A percentile compares a stretch with the other conserved stretches of the same genome.
phyloP scores from a whole-genome alignment of 164 flowering plant genomes.

The Vitis cinerea region DNA sequence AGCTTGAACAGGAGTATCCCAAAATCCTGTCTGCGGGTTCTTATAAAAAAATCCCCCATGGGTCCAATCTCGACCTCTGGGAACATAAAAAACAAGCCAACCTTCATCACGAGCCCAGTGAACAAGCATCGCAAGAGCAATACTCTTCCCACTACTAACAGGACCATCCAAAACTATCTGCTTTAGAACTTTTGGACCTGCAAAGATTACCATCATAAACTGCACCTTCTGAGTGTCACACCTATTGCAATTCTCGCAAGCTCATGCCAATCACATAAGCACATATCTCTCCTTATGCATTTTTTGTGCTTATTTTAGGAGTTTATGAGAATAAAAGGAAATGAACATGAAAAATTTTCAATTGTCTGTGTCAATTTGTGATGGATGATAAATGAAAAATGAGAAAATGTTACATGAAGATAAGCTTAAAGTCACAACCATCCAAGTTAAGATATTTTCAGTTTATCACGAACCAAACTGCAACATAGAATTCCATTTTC shows the following conservation, averaged over 20 bases:
- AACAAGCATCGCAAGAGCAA: conserved; percentile 88
- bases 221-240: neutral
- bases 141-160: conserved; percentile 88
- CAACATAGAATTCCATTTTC: too few species aligned
- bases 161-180: conserved; percentile 93
- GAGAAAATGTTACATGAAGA: too few species aligned
- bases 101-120: conserved; percentile 97
- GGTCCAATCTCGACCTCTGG: conserved; percentile 76
- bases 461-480: too few species aligned
- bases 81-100: conserved; percentile 92
- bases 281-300: too few species aligned
- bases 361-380: too few species aligned
- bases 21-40: conserved; percentile 73
- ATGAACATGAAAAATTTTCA: too few species aligned
- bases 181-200: conserved; percentile 64
- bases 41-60: conserved; percentile 86
- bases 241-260: neutral
- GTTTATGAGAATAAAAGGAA: too few species aligned
- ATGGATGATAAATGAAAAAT: too few species aligned
- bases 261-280: neutral
- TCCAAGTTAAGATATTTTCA: too few species aligned
- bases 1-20: conserved; percentile 96
- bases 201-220: neutral
- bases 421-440: too few species aligned
- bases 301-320: too few species aligned